These are phyloP conservation scores for Aspergillus amoenus DNA, from an alignment of 2,329 filamentous ascomycete species.

Conservation along the genomic window DNA sequence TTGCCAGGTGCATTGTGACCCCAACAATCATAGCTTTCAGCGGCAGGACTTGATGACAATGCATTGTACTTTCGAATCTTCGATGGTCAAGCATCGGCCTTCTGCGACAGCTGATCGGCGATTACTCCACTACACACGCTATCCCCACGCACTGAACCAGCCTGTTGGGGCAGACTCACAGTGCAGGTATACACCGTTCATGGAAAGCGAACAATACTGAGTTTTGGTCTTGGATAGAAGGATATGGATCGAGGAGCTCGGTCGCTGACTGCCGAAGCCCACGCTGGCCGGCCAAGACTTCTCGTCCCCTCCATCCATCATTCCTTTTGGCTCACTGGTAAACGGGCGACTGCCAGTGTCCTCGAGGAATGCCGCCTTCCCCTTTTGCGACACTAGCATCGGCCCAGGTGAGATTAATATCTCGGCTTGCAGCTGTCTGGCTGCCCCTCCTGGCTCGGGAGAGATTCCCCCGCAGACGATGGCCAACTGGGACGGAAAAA, in stretches of 20 bases:
- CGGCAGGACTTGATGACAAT: background rate
- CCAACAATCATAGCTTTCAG: background rate
- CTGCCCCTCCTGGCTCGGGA: constrained; percentile 3
- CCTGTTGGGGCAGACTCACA: background rate
- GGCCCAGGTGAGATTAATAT: constrained; percentile 3
- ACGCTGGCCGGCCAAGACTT: background rate
- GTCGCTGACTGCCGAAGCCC: background rate
- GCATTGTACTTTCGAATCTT: background rate
- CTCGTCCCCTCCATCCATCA: background rate
- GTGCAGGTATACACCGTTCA: background rate
- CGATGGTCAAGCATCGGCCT: background rate
- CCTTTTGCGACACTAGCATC: constrained; percentile 3
- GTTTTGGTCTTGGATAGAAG: background rate
- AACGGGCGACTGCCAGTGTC: background rate
- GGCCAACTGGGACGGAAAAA: constrained; percentile 10
- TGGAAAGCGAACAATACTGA: background rate
- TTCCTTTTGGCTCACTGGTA: background rate
- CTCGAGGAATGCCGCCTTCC: background rate
- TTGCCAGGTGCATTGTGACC: background rate
- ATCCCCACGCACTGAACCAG: background rate
- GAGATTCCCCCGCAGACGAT: constrained; percentile 7
- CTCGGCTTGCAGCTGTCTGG: constrained; percentile 1
- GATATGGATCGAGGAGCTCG: background rate
- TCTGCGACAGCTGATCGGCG: constrained; percentile 4
- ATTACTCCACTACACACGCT: background rate